Evolutionary conservation across 257 asterid species (phyloP).

Genomic region (Capsicum chinense): DNA sequence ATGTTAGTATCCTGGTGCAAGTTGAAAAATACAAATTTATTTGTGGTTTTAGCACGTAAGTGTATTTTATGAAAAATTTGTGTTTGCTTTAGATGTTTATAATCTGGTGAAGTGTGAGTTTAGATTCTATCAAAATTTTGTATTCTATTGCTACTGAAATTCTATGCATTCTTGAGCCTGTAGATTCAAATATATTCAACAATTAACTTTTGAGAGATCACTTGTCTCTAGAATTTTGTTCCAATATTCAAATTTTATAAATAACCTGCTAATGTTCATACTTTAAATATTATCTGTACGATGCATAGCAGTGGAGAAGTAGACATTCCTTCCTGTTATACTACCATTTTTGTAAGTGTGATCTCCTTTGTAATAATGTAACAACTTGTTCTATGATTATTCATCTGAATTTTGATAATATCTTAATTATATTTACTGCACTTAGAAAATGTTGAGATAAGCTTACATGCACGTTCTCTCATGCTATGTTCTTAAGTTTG

Average conservation of each 20-base stretch:
- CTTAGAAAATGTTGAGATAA: not conserved
- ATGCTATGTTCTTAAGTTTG: not conserved
- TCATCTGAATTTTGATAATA: not conserved
- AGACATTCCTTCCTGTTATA: slow-evolving; percentile 96
- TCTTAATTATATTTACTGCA: not conserved
- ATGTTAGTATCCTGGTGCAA: too few relatives aligned
- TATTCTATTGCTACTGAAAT: too few relatives aligned
- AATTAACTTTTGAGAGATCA: not conserved
- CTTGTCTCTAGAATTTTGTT: slow-evolving; percentile 16
- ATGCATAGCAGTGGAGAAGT: slow-evolving; percentile 99
- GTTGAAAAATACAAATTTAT: too few relatives aligned
- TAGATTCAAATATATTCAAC: not conserved
- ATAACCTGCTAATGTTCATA: slow-evolving; percentile 5
- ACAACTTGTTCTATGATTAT: too few relatives aligned
- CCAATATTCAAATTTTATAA: not conserved
- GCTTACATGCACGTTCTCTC: not conserved
- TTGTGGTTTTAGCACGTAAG: too few relatives aligned
- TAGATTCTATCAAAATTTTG: too few relatives aligned
- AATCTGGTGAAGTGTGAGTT: too few relatives aligned
- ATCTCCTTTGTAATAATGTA: not conserved
- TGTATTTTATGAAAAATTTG: too few relatives aligned
- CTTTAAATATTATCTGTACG: slow-evolving; percentile 45
- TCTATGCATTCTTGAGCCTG: not conserved
- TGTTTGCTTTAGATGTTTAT: too few relatives aligned
- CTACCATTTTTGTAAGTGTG: slow-evolving; percentile 88